phyloP scores from a whole-genome alignment of 768 basidiomycete species.

The Pleurotus platypus region DNA sequence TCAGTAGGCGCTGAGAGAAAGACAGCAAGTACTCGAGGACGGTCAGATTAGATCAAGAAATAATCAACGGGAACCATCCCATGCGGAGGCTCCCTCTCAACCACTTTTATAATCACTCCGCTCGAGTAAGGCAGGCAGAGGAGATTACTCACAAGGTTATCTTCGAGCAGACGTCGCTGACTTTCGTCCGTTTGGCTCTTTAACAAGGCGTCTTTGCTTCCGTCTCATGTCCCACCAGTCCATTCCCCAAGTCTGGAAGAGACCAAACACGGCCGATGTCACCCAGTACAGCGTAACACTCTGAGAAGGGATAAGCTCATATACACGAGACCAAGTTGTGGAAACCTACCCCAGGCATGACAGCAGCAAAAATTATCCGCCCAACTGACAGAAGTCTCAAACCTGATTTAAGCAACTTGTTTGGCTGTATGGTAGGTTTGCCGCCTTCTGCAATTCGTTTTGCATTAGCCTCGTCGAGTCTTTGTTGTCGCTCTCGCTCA shows the following conservation, averaged over 20 bases:
- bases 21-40: neutral
- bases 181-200: neutral
- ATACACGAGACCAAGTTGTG: conserved; percentile 9
- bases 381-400: conserved; percentile 58
- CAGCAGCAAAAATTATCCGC: conserved; percentile 62
- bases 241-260: conserved; percentile 71
- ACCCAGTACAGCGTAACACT: conserved; percentile 75
- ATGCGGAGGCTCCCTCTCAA: conserved; percentile 60
- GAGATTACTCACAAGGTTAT: neutral
- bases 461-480: conserved; percentile 44
- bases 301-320: conserved; percentile 28
- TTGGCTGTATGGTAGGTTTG: conserved; percentile 39
- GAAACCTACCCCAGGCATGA: conserved; percentile 67
- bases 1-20: no score
- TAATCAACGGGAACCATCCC: conserved; percentile 51
- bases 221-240: conserved; percentile 57
- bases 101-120: conserved; percentile 75
- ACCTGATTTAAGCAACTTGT: conserved; percentile 46
- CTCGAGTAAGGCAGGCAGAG: neutral
- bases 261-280: conserved; percentile 69
- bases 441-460: conserved; percentile 38
- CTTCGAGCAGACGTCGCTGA: neutral
- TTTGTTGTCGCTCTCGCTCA: conserved; percentile 46
- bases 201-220: conserved; percentile 17
- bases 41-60: conserved; percentile 95